Conservation (phyloP, 2,329 filamentous ascomycete species). For the Exophiala oligosperma region DNA sequence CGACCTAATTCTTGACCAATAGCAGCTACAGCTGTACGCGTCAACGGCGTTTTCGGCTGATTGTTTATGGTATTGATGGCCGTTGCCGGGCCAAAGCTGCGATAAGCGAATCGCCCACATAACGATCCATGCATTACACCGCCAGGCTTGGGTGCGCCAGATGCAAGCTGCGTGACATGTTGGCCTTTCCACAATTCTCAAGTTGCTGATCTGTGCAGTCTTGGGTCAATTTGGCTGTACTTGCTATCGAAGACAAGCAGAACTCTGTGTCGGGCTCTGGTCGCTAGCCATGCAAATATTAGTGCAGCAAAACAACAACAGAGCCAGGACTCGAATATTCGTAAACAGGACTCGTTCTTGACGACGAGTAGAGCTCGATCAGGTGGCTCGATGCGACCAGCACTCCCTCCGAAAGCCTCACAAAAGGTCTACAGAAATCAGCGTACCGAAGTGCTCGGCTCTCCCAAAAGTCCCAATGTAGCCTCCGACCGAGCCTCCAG, state of each 20-base stretch:
- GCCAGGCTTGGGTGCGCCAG: neutral
- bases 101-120: neutral
- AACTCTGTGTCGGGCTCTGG: too few relatives aligned
- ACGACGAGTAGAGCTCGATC: neutral
- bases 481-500: slow-evolving; percentile 35
- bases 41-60: neutral
- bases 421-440: slow-evolving; percentile 23
- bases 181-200: neutral
- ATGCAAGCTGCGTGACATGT: neutral
- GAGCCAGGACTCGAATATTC: neutral
- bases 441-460: slow-evolving; percentile 4
- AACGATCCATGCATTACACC: slow-evolving; percentile 2
- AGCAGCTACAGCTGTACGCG: neutral
- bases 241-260: neutral
- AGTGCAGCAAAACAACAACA: neutral
- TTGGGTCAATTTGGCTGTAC: neutral
- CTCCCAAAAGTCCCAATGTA: slow-evolving; percentile 22
- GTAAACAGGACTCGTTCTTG: slow-evolving; percentile 15
- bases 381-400: slow-evolving; percentile 37
- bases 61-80: neutral
- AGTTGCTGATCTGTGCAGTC: neutral
- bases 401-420: slow-evolving; percentile 35
- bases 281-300: too few relatives aligned
- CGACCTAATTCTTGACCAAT: neutral
- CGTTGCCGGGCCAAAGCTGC: slow-evolving; percentile 1